Evolutionary conservation across 805 yeast species (phyloP).

Genomic region (Priceomyces fermenticarens): DNA sequence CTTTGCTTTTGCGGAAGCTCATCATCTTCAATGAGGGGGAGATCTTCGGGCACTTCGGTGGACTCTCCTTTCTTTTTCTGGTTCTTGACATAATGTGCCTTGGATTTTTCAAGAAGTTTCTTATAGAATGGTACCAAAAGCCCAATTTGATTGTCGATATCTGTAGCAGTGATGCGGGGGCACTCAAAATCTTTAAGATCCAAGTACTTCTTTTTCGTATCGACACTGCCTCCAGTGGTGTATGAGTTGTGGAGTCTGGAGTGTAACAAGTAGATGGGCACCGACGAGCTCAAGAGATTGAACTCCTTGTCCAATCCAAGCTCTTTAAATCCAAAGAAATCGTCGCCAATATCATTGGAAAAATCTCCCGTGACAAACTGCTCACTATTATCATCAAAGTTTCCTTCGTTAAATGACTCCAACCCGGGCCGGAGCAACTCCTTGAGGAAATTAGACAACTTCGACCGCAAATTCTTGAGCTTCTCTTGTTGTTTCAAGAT

Average conservation of each 20-base stretch:
- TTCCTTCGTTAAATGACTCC: constrained; percentile 70
- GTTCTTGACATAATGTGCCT: constrained; percentile 37
- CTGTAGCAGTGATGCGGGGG: constrained; percentile 49
- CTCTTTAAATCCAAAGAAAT: constrained; percentile 95
- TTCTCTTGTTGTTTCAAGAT: constrained; percentile 66
- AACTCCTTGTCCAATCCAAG: constrained; percentile 91
- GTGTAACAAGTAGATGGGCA: constrained; percentile 86
- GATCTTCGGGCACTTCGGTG: constrained; percentile 39
- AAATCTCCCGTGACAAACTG: constrained; percentile 95
- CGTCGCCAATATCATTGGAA: constrained; percentile 91
- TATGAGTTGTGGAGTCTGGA: constrained; percentile 65
- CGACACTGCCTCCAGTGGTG: constrained; percentile 40
- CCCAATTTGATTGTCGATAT: constrained; percentile 54
- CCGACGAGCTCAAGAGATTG: constrained; percentile 76
- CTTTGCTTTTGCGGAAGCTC: constrained; percentile 78
- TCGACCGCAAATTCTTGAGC: constrained; percentile 62
- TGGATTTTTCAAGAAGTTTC: constrained; percentile 40
- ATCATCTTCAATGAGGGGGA: constrained; percentile 69
- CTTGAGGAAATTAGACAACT: constrained; percentile 68
- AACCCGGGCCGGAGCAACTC: constrained; percentile 79
- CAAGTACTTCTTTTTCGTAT: constrained; percentile 55
- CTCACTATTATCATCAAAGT: constrained; percentile 86
- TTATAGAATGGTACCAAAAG: constrained; percentile 53
- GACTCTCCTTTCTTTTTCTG: constrained; percentile 41
- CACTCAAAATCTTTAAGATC: constrained; percentile 60